Conservation (phyloP, 1,284 basidiomycete genomes). For the Wallemia mellicola region DNA sequence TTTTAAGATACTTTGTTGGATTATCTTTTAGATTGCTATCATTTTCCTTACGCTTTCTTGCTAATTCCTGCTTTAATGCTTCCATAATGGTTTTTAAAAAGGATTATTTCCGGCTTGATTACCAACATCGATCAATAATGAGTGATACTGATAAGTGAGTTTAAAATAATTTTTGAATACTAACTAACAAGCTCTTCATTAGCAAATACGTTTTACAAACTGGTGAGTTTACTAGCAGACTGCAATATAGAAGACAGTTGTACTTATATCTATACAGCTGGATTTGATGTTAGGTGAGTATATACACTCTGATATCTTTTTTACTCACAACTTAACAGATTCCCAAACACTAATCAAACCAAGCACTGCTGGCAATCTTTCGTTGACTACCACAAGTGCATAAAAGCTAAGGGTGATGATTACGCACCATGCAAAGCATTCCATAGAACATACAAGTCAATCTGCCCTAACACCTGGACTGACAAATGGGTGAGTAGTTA, state of each 20-base stretch:
- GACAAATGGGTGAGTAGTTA: no score
- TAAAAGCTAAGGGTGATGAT: conserved; percentile 90
- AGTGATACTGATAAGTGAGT: conserved; percentile 4
- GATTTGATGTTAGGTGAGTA: conserved; percentile 63
- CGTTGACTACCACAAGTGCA: conserved; percentile 91
- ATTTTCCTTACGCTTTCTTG: neutral
- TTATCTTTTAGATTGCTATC: neutral
- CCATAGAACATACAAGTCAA: conserved; percentile 78
- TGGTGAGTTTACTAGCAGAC: no score
- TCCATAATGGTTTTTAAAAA: neutral
- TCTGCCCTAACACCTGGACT: conserved; percentile 67
- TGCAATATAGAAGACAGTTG: no score
- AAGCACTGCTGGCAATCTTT: conserved; percentile 92
- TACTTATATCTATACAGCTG: no score
- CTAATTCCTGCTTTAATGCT: neutral
- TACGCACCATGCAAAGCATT: conserved; percentile 97
- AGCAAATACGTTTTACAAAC: conserved; percentile 60
- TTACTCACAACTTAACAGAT: no score
- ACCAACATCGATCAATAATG: conserved; percentile 8
- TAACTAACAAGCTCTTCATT: conserved; percentile 4
- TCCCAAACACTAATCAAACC: conserved; percentile 87
- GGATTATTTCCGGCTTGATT: no score
- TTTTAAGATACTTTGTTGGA: neutral
- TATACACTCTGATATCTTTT: no score
- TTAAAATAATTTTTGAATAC: conserved; percentile 2